phyloP scores from a whole-genome alignment of 23 red algal genomes.

The Rhodosorus marinus region DNA sequence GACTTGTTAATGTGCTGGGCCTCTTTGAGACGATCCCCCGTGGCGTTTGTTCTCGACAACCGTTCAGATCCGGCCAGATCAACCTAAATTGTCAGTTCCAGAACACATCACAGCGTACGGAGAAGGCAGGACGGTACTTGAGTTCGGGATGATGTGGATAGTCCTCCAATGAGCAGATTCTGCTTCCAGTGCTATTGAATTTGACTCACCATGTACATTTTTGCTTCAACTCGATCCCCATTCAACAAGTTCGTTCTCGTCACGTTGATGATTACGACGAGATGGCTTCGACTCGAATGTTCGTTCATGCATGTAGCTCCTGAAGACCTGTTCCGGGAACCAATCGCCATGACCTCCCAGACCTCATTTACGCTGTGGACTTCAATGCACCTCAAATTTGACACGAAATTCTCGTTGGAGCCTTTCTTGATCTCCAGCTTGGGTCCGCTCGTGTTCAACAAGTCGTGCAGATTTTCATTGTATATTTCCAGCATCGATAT shows the following conservation, averaged over 20 bases:
- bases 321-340: slow-evolving; percentile 32
- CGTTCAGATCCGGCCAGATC: slow-evolving; percentile 89
- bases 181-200: no score
- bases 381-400: slow-evolving; percentile 41
- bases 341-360: slow-evolving; percentile 61
- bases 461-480: slow-evolving; percentile 80
- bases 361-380: slow-evolving; percentile 54
- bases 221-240: slow-evolving; percentile 38
- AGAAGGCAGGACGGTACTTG: no score
- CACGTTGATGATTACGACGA: slow-evolving; percentile 55
- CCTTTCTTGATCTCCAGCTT: slow-evolving; percentile 57
- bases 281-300: slow-evolving; percentile 80
- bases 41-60: slow-evolving; percentile 41
- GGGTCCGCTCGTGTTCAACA: slow-evolving; percentile 15
- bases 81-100: no score
- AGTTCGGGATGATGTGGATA: no score
- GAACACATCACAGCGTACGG: no score
- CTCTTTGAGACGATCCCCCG: slow-evolving; percentile 72
- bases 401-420: slow-evolving; percentile 40
- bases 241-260: slow-evolving; percentile 22
- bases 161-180: no score
- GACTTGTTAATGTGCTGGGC: slow-evolving; percentile 99
- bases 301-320: slow-evolving; percentile 69
- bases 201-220: slow-evolving; percentile 68
- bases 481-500: slow-evolving; percentile 92